Conservation (phyloP, 352 stramenopile genomes). For the Discostella stelligera region DNA sequence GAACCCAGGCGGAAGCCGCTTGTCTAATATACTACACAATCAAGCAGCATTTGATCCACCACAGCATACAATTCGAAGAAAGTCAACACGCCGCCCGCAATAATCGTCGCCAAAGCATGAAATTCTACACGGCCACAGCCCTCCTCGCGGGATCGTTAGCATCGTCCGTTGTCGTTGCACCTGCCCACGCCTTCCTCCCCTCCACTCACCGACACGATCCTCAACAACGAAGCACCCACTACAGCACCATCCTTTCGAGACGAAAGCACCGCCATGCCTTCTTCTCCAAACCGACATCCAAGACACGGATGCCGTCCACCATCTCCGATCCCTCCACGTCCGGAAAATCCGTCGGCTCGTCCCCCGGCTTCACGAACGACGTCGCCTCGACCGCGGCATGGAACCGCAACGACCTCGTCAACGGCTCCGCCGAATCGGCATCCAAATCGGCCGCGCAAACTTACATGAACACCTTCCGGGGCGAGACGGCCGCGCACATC, state of each 20-base stretch:
- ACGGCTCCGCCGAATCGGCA: constrained; percentile 25
- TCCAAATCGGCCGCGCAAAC: constrained; percentile 34
- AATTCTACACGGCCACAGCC: constrained; percentile 41
- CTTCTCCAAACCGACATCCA: neutral
- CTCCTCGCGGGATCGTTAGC: constrained; percentile 37
- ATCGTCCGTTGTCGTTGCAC: constrained; percentile 3
- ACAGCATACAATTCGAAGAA: neutral
- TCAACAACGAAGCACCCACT: neutral
- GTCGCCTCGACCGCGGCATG: constrained; percentile 17
- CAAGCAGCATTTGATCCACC: neutral
- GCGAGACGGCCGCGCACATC: constrained; percentile 90
- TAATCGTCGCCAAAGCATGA: constrained; percentile 28
- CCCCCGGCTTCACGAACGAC: constrained; percentile 38
- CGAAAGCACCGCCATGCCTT: neutral
- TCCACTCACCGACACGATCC: constrained; percentile 2
- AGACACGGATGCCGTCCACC: constrained; percentile 41
- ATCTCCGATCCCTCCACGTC: constrained; percentile 40
- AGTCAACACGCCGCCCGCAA: too few species aligned
- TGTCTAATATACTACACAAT: neutral
- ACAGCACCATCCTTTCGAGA: neutral
- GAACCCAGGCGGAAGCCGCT: neutral
- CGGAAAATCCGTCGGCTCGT: constrained; percentile 42
- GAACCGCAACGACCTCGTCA: constrained; percentile 26
- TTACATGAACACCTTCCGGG: constrained; percentile 72
- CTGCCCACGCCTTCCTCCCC: constrained; percentile 13